Evolutionary conservation across 805 yeast species (phyloP), one percentile per base, ranked within the genome.

Genomic region (Saccharomycopsis fibuligera): DNA sequence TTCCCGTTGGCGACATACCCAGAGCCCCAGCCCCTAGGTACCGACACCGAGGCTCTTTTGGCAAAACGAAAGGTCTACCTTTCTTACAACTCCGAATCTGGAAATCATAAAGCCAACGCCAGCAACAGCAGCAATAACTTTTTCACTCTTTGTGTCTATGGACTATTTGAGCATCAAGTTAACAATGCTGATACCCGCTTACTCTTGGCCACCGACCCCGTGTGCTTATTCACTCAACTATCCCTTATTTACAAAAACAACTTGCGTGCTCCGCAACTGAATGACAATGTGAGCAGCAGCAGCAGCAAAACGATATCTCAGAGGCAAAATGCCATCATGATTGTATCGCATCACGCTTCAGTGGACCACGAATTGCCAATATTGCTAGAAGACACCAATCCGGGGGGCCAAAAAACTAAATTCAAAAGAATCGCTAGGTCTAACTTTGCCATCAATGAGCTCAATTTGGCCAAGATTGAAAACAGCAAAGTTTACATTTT

Each of bases 361-460:
- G 64, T 70, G 1, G 70, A 72, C 53, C 65, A 67, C 21, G 68
- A 71, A 42, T 60, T 78, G 16, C 83, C 83, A 1, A 63, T 76
- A 1, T 58, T 77, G 4, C 61, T 78, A 4, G 81, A 77, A 54
- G 73, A 69, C 54, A 21, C 42, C 3, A 25, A 36, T 35, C 2
- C 12, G n/a, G 24, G 24, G 8, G n/a, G n/a, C n/a, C n/a, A n/a
- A n/a, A 41, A 31, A 27, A 35, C 25, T 6, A 17, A 14, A 8
- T 44, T 31, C 35, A 42, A 47, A 33, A 16, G 54, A 21, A 33
- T 23, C 6, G 25, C 29, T 14, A 24, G 54, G 23, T 48, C 51
- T 5, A 37, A 17, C 16, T 47, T 24, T 24, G 38, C 42, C 17
- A 36, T 51, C 31, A 35, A 51, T 23, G 51, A 51, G 35, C 31